Base-by-base conservation (phyloP, 192 early-diverging fungal species). In the Mortierella alpina region DNA sequence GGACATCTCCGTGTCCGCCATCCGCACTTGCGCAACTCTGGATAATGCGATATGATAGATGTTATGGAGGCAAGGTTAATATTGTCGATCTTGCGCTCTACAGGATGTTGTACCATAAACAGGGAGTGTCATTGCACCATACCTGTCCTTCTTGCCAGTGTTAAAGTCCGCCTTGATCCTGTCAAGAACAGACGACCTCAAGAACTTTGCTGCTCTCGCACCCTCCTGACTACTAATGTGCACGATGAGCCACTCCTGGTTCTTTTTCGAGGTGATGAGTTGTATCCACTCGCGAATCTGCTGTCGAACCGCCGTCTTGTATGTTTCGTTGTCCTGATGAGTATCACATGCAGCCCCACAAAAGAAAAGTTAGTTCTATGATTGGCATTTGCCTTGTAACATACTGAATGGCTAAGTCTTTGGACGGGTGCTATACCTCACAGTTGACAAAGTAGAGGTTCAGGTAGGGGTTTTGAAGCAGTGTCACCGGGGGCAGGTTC, bases 221-320 rank as follows among this genome's bases (percentile, higher is more conserved):
- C 86, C 85, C 40, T 86, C 87, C 10, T 84, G 82, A 50, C 83
- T 86, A 44, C 91, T 86, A 13, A 95, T 85, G 73, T 93, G 92
- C 45, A 96, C 87, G 61, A 99, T 92, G 42, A 96, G 79, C 95
- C 97, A 97, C 73, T 95, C 95, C 74, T 97, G 95, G 75, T 91
- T 93, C 79, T 94, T 94, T 67, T 93, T 95, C 15, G 84, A 84
- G 6, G 84, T 84, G 11, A 96, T 86, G 12, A 90, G 84, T 50
- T 92, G 88, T 14, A 95, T 75, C 95, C 95, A 97, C 7, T 93
- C 88, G 18, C 89, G 84, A 54, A 97, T 94, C 69, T 92, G 88
- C 41, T 88, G 88, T 22, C 86, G 75, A 20, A 93, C 86, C 20
- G 75, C 84, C 20, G 70, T 84, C 61, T 90, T 91, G 84, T 97